A percentile compares a stretch with the other conserved stretches of the same genome.
phyloP scores from a whole-genome alignment of 2,329 filamentous ascomycete species.

The Drechmeria coniospora region DNA sequence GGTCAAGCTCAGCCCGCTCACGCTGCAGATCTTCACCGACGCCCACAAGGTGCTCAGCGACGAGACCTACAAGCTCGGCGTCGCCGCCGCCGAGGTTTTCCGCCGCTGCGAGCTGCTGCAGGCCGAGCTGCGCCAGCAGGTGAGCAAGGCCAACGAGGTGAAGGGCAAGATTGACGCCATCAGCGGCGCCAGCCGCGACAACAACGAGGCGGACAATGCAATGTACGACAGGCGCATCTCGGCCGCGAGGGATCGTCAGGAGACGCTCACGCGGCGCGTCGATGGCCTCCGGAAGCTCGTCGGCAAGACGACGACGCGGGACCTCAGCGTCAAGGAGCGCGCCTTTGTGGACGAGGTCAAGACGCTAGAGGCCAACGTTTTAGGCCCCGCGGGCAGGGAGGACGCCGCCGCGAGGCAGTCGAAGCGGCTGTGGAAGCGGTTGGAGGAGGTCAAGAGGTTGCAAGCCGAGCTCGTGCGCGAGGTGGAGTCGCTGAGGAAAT shows the following conservation, averaged over 20 bases:
- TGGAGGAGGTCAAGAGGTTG: conserved; percentile 39
- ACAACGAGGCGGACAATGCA: conserved; percentile 35
- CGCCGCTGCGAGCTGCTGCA: conserved; percentile 53
- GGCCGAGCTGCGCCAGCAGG: conserved; percentile 51
- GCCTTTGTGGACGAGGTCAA: conserved; percentile 31
- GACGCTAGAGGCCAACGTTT: conserved; percentile 37
- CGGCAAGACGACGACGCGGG: conserved; percentile 23
- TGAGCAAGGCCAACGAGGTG: conserved; percentile 49
- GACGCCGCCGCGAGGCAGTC: conserved; percentile 19
- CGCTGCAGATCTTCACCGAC: conserved; percentile 55
- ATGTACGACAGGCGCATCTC: conserved; percentile 44
- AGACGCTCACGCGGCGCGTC: conserved; percentile 40
- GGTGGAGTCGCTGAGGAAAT: conserved; percentile 27
- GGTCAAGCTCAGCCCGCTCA: conserved; percentile 53
- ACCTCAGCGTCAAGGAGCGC: conserved; percentile 29
- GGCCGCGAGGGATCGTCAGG: conserved; percentile 38
- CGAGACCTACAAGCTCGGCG: conserved; percentile 53
- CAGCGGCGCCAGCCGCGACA: conserved; percentile 28
- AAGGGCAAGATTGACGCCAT: conserved; percentile 51
- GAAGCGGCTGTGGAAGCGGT: conserved; percentile 38
- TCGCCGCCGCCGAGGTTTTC: conserved; percentile 59
- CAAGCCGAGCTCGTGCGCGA: conserved; percentile 38
- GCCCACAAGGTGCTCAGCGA: conserved; percentile 55
- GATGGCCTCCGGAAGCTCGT: conserved; percentile 37
- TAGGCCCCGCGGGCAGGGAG: conserved; percentile 15